Conservation (phyloP, 257 asterid genomes). For the Nicotiana otophora region DNA sequence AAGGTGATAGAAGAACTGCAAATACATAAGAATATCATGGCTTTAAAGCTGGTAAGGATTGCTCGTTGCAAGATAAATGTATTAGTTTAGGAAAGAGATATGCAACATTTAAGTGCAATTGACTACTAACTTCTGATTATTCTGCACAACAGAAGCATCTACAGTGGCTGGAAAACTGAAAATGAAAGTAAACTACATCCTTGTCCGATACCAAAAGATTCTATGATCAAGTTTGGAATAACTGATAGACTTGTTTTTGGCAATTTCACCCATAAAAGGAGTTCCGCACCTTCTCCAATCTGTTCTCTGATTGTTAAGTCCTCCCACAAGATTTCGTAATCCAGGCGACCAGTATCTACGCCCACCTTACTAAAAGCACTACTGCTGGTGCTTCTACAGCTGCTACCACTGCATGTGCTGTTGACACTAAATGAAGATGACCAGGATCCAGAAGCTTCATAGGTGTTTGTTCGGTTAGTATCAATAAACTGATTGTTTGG, state of each 20-base stretch:
- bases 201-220: neutral
- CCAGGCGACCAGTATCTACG: constrained; percentile 58
- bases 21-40: neutral
- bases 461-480: constrained; percentile 31
- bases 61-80: neutral
- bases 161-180: neutral
- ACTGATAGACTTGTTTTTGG: neutral
- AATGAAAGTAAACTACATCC: neutral
- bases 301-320: constrained; percentile 89
- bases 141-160: neutral
- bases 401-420: constrained; percentile 85
- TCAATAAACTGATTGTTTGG: constrained; percentile 46
- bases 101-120: neutral
- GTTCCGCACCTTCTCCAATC: constrained; percentile 73
- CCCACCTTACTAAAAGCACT: constrained; percentile 64
- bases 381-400: constrained; percentile 75
- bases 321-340: constrained; percentile 91
- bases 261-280: neutral
- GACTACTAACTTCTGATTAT: neutral
- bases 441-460: constrained; percentile 86
- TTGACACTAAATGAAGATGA: constrained; percentile 51
- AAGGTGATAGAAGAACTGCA: neutral
- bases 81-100: neutral
- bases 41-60: neutral
- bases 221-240: neutral